These are phyloP conservation scores for Adansonia madagascariensis DNA, from an alignment of 441 rosid genomes.

Conservation along the genomic window DNA sequence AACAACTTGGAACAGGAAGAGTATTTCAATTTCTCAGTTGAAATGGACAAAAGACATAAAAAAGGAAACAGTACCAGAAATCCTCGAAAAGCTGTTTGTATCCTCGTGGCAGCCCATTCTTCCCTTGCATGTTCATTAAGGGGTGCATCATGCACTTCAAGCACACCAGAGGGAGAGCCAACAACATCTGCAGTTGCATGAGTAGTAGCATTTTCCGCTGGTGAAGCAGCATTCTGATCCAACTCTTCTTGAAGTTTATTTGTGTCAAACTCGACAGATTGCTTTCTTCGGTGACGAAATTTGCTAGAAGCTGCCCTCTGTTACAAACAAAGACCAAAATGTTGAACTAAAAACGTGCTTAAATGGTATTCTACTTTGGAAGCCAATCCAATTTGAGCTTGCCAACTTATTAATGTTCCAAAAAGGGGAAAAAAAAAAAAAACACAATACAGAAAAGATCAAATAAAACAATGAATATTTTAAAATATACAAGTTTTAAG, in stretches of 20 bases:
- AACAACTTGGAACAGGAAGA: background rate
- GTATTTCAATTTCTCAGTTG: background rate
- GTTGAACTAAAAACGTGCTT: background rate
- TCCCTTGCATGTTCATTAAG: conserved; percentile 47
- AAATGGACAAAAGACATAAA: conserved; percentile 19
- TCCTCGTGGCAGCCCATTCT: conserved; percentile 77
- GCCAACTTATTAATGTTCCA: conserved; percentile 3
- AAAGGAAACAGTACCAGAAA: conserved; percentile 65
- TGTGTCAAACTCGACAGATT: conserved; percentile 57
- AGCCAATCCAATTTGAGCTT: background rate
- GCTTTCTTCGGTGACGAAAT: conserved; percentile 65
- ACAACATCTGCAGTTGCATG: conserved; percentile 46
- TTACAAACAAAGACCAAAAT: conserved; percentile 30
- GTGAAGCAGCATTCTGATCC: conserved; percentile 37
- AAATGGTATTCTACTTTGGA: conserved; percentile 8
- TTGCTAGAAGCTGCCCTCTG: conserved; percentile 61
- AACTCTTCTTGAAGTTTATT: conserved; percentile 60
- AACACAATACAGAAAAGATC: background rate
- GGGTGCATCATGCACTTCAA: conserved; percentile 49
- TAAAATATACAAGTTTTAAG: background rate
- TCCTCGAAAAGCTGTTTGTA: conserved; percentile 92
- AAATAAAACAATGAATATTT: background rate
- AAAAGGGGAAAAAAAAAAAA: background rate
- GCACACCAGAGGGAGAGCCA: conserved; percentile 56
- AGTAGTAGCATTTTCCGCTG: conserved; percentile 41